phyloP scores from a whole-genome alignment of 345 rosid species.

The Citrus unshiu region DNA sequence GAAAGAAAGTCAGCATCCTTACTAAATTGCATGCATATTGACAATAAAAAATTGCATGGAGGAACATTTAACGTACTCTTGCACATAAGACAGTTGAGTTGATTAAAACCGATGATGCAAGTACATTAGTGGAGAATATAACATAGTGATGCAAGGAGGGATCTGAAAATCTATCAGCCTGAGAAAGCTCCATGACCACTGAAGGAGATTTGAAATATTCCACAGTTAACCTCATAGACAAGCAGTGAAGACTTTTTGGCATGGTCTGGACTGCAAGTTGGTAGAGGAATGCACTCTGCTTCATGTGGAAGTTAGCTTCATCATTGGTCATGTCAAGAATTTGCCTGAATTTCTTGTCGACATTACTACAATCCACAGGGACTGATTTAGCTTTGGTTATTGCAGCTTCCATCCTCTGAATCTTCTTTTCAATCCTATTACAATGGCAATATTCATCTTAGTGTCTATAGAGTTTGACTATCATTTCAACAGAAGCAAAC shows the following conservation, averaged over 20 bases:
- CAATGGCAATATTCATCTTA: slow-evolving; percentile 16
- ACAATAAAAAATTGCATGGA: slow-evolving; percentile 6
- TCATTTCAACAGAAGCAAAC: neutral
- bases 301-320: slow-evolving; percentile 88
- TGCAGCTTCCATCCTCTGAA: slow-evolving; percentile 63
- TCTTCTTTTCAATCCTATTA: slow-evolving; percentile 63
- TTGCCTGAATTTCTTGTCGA: slow-evolving; percentile 93
- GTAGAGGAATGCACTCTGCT: slow-evolving; percentile 73
- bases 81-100: slow-evolving; percentile 79
- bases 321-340: slow-evolving; percentile 83
- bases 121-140: slow-evolving; percentile 73
- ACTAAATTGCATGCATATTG: slow-evolving; percentile 3
- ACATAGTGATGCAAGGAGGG: slow-evolving; percentile 66
- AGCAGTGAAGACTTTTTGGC: slow-evolving; percentile 95
- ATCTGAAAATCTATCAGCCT: slow-evolving; percentile 56
- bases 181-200: slow-evolving; percentile 37
- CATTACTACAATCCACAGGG: slow-evolving; percentile 75
- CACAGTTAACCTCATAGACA: slow-evolving; percentile 81
- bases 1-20: slow-evolving; percentile 23
- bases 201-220: slow-evolving; percentile 68
- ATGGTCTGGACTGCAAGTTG: slow-evolving; percentile 90
- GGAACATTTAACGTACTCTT: slow-evolving; percentile 37
- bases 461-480: neutral
- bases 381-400: slow-evolving; percentile 65
- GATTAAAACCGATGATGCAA: slow-evolving; percentile 88